Percentiles rank a stretch among this genome's conserved stretches.
These are phyloP conservation scores for Aureobasidium mangrovei DNA, from an alignment of 2,329 filamentous ascomycete genomes.

Conservation along the genomic window DNA sequence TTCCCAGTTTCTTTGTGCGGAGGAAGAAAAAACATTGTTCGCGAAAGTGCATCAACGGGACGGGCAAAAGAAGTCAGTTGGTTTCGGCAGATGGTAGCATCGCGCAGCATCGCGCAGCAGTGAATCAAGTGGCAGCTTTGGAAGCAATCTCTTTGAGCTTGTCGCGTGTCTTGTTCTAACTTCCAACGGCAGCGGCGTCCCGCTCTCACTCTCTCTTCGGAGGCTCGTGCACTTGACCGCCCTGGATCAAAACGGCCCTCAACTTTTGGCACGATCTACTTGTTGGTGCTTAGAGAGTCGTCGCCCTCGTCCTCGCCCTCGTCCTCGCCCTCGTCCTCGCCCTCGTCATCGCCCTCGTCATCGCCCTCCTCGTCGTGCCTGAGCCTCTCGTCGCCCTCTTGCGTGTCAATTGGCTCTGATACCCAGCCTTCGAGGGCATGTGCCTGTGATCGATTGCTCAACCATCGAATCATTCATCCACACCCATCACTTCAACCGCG, in stretches of 20 bases:
- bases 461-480: slow-evolving; percentile 2
- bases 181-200: slow-evolving; percentile 3
- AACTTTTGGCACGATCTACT: slow-evolving; percentile 2
- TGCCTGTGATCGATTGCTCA: slow-evolving; percentile 10
- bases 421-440: not conserved
- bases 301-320: not conserved
- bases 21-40: not conserved
- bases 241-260: slow-evolving; percentile 5
- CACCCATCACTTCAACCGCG: not conserved
- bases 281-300: no score
- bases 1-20: not conserved
- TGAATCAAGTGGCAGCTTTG: no score
- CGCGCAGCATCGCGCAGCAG: no score
- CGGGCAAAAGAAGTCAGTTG: not conserved
- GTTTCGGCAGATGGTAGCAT: no score
- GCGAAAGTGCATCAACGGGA: not conserved
- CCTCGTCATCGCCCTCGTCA: not conserved
- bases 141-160: slow-evolving; percentile 1
- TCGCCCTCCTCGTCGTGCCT: not conserved
- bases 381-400: not conserved
- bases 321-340: not conserved
- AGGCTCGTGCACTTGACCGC: slow-evolving; percentile 5
- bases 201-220: not conserved
- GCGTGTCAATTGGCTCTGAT: slow-evolving; percentile 4
- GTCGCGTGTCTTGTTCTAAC: slow-evolving; percentile 2